phyloP scores from a whole-genome alignment of 768 basidiomycete species.

The Serendipita sp. region DNA sequence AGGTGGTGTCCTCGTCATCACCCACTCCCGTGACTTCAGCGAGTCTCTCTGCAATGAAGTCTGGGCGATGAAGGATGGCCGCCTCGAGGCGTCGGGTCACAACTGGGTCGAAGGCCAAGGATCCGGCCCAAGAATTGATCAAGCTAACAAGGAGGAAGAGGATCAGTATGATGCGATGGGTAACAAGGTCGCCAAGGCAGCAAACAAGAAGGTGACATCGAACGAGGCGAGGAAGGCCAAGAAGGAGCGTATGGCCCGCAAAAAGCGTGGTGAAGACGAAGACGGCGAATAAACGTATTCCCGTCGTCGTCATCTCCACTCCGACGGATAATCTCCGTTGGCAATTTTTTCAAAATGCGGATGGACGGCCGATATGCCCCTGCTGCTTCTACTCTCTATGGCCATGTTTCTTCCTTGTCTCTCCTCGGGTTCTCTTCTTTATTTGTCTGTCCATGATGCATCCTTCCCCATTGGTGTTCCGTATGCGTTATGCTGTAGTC shows the following conservation, averaged over 20 bases:
- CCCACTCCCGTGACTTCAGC: slow-evolving; percentile 97
- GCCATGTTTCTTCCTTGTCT: slow-evolving; percentile 1
- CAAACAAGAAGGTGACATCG: slow-evolving; percentile 60
- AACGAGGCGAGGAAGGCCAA: slow-evolving; percentile 78
- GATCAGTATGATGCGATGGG: slow-evolving; percentile 94
- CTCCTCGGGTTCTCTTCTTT: too few species aligned
- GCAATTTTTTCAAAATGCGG: neutral
- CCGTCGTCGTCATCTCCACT: neutral
- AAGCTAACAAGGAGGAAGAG: slow-evolving; percentile 80
- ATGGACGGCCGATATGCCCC: neutral
- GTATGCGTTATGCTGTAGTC: too few species aligned
- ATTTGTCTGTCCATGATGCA: too few species aligned
- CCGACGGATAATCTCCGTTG: neutral
- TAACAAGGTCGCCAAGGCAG: slow-evolving; percentile 81
- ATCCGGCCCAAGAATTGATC: slow-evolving; percentile 85
- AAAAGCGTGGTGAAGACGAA: slow-evolving; percentile 69
- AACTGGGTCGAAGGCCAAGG: slow-evolving; percentile 99
- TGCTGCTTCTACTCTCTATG: slow-evolving; percentile 2
- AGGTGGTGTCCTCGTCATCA: slow-evolving; percentile 95
- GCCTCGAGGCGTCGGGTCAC: slow-evolving; percentile 90
- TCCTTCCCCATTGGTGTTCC: too few species aligned
- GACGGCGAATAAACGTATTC: slow-evolving; percentile 21
- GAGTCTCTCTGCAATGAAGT: slow-evolving; percentile 96
- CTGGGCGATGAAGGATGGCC: slow-evolving; percentile 98
- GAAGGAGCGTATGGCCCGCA: slow-evolving; percentile 90